Evolutionary conservation across 2,329 filamentous ascomycete genomes (phyloP).

Genomic region (Malbranchea zuffiana): DNA sequence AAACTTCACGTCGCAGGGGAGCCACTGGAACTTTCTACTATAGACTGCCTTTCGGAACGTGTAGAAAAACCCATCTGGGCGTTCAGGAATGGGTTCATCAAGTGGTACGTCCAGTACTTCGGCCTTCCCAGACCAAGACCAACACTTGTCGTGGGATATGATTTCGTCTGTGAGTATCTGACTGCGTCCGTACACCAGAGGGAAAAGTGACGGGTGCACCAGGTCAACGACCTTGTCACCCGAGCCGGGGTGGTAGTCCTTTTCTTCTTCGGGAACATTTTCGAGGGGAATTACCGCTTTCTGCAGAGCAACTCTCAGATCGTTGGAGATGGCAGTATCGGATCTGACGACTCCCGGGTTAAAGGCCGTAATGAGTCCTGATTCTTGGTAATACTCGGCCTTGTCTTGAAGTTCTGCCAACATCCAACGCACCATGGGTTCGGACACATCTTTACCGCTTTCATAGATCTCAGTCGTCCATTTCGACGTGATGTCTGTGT

Average conservation of each 20-base stretch:
- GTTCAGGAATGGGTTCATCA: too few species aligned
- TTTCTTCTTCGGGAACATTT: conserved; percentile 40
- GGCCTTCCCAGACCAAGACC: conserved; percentile 14
- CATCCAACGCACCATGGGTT: conserved; percentile 30
- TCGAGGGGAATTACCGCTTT: conserved; percentile 42
- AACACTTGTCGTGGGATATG: conserved; percentile 20
- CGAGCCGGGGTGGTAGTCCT: conserved; percentile 55
- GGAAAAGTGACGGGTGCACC: conserved; percentile 49
- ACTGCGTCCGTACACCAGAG: conserved; percentile 24
- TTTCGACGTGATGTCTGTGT: conserved; percentile 25
- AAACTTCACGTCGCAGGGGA: conserved; percentile 32
- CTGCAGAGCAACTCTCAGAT: conserved; percentile 35
- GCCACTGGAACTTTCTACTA: conserved; percentile 38
- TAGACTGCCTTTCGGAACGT: too few species aligned
- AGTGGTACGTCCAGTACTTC: conserved; percentile 11
- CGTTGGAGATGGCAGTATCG: conserved; percentile 36
- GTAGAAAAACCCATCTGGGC: too few species aligned
- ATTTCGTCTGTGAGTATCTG: conserved; percentile 17
- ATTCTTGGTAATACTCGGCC: conserved; percentile 30
- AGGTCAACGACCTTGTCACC: conserved; percentile 50
- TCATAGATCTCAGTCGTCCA: conserved; percentile 26
- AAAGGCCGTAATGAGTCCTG: conserved; percentile 34
- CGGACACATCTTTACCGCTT: conserved; percentile 19
- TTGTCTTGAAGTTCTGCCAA: conserved; percentile 43
- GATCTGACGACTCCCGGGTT: conserved; percentile 45